A percentile compares a stretch with the other conserved stretches of the same genome.
Evolutionary conservation across 1,139 yeast genomes (phyloP).

Genomic region (Pichia sp.): DNA sequence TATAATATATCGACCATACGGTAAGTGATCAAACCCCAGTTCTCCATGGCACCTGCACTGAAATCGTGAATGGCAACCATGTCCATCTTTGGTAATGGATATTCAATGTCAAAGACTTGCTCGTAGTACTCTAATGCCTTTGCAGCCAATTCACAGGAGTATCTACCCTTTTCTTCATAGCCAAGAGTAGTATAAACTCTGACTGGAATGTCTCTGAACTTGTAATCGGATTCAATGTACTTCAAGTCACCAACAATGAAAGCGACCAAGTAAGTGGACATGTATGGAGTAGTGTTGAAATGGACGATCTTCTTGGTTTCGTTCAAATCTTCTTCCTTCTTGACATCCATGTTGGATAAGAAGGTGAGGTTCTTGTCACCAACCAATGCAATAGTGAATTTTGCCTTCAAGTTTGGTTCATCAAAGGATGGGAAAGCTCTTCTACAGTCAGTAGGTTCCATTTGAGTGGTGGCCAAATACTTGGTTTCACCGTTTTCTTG

Average conservation of each 20-base stretch:
- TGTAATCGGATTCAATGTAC: conserved; percentile 40
- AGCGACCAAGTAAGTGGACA: conserved; percentile 54
- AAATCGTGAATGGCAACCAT: conserved; percentile 53
- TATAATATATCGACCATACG: conserved; percentile 47
- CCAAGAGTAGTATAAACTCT: conserved; percentile 53
- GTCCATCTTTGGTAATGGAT: conserved; percentile 55
- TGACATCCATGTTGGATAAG: conserved; percentile 75
- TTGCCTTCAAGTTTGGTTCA: conserved; percentile 81
- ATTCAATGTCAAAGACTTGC: conserved; percentile 45
- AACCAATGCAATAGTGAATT: conserved; percentile 59
- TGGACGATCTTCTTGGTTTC: conserved; percentile 38
- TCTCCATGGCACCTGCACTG: conserved; percentile 59
- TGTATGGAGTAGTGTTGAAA: conserved; percentile 44
- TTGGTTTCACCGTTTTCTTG: conserved; percentile 55
- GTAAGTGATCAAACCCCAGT: conserved; percentile 53
- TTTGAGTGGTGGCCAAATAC: conserved; percentile 77
- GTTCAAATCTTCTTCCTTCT: conserved; percentile 35
- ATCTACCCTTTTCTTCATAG: conserved; percentile 42
- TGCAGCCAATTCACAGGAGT: conserved; percentile 48
- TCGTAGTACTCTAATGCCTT: conserved; percentile 48
- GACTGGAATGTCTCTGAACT: conserved; percentile 42
- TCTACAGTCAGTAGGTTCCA: conserved; percentile 89
- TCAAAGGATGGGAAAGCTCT: conserved; percentile 89
- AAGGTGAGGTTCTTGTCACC: conserved; percentile 60
- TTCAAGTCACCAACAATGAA: conserved; percentile 55